Percentiles rank a stretch among this genome's conserved stretches.
phyloP scores from a whole-genome alignment of 2,329 filamentous ascomycete species.

The Dothistroma pini region DNA sequence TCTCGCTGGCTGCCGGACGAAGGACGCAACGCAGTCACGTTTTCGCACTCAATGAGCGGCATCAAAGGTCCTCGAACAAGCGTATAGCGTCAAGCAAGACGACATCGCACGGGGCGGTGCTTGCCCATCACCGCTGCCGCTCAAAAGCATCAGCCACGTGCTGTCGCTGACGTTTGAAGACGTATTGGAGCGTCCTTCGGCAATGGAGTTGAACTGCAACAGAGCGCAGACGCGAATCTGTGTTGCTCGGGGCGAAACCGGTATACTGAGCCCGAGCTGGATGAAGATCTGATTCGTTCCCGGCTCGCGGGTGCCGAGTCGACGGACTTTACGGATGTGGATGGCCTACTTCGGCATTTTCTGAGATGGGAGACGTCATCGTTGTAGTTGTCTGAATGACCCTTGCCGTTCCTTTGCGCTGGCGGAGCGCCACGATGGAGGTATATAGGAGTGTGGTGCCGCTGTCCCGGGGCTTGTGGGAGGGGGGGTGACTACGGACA shows the following conservation, averaged over 20 bases:
- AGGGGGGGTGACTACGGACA: too few species aligned
- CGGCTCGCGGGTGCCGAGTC: not conserved
- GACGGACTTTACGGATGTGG: not conserved
- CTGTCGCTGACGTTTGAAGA: too few species aligned
- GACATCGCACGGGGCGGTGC: too few species aligned
- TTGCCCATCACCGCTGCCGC: too few species aligned
- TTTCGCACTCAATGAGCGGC: too few species aligned
- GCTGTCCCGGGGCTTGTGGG: not conserved
- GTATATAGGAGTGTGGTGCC: not conserved
- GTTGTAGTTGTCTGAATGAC: not conserved
- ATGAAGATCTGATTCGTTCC: not conserved
- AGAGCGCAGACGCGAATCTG: not conserved
- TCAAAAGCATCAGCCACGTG: too few species aligned
- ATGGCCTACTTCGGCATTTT: constrained; percentile 1
- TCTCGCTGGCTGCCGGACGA: too few species aligned
- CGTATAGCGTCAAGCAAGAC: too few species aligned
- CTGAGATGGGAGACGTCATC: not conserved
- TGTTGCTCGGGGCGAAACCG: not conserved
- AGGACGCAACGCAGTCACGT: too few species aligned
- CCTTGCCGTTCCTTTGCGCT: not conserved
- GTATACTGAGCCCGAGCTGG: not conserved
- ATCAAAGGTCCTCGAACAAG: too few species aligned
- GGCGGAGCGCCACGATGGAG: not conserved
- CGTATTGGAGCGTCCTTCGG: too few species aligned
- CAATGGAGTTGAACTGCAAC: too few species aligned